Evolutionary conservation across 2,329 filamentous ascomycete species (phyloP).

Genomic region (Myriosclerotinia scirpicola): DNA sequence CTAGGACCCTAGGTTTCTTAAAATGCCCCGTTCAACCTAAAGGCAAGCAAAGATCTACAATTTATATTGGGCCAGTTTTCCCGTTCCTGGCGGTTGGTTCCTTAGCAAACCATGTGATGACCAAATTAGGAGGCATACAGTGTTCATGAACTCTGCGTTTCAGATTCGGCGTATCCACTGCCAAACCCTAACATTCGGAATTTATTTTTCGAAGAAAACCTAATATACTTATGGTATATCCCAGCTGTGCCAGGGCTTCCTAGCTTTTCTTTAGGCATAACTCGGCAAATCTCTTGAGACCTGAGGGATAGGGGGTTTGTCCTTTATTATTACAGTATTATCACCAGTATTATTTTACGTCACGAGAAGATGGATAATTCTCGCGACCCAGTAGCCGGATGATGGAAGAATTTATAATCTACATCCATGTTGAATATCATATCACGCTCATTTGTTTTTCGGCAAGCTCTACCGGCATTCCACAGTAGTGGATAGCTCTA

Average conservation of each 20-base stretch:
- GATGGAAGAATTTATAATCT: constrained; percentile 13
- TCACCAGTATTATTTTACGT: background rate
- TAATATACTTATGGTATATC: too few species aligned
- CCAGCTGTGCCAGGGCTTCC: background rate
- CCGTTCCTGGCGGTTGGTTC: constrained; percentile 16
- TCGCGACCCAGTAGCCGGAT: constrained; percentile 11
- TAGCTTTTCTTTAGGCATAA: background rate
- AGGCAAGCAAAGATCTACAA: constrained; percentile 20
- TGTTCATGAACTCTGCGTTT: constrained; percentile 5
- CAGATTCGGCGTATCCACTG: constrained; percentile 3
- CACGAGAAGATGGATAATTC: background rate
- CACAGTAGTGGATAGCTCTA: constrained; percentile 12
- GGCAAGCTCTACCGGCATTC: constrained; percentile 19
- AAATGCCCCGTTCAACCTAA: constrained; percentile 5
- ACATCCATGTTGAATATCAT: constrained; percentile 16
- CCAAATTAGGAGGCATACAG: constrained; percentile 11
- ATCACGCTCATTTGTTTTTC: constrained; percentile 1
- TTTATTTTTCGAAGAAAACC: background rate
- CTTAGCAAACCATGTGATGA: constrained; percentile 11
- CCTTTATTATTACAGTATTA: background rate
- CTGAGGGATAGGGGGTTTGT: background rate
- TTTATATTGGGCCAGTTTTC: constrained; percentile 1
- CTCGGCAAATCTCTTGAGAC: background rate
- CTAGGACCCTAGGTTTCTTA: background rate
- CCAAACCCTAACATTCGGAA: constrained; percentile 2